phyloP scores from a whole-genome alignment of 2,329 filamentous ascomycete species.

The Trichoderma atroviride region DNA sequence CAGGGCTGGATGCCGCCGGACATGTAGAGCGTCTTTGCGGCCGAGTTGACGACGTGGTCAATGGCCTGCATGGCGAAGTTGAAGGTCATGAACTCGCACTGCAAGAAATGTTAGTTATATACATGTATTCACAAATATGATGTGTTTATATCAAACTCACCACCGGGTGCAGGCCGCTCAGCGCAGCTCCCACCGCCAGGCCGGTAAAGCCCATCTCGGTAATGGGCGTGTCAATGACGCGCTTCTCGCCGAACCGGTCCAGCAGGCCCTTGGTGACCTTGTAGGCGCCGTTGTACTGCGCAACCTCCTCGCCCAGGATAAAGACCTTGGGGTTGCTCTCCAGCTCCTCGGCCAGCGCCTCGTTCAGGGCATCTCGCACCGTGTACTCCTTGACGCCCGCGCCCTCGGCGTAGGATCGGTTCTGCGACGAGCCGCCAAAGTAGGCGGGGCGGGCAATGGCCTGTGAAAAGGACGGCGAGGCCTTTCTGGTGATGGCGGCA shows the following conservation, averaged over 20 bases:
- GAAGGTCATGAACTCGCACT: conserved; percentile 99
- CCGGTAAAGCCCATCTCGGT: conserved; percentile 95
- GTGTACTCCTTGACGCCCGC: conserved; percentile 85
- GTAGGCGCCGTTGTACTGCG: conserved; percentile 99
- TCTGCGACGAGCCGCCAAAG: conserved; percentile 48
- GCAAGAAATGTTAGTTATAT: background rate
- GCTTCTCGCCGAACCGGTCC: conserved; percentile 95
- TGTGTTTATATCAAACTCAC: conserved; percentile 60
- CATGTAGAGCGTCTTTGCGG: conserved; percentile 99
- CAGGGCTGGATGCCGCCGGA: conserved; percentile 98
- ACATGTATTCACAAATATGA: background rate
- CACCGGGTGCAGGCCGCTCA: conserved; percentile 91
- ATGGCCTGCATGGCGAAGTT: conserved; percentile 99
- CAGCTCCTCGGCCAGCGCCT: conserved; percentile 96
- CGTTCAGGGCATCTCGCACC: conserved; percentile 95
- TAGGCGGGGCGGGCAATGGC: conserved; percentile 43
- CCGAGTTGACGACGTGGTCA: conserved; percentile 99
- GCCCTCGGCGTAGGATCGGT: conserved; percentile 59
- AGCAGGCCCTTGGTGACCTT: conserved; percentile 98
- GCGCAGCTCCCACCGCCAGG: conserved; percentile 89
- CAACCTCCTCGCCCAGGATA: conserved; percentile 95
- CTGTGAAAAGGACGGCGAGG: conserved; percentile 43
- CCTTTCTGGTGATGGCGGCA: conserved; percentile 37
- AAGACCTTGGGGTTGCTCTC: conserved; percentile 95
- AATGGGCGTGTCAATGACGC: conserved; percentile 97